Conservation (phyloP, 768 basidiomycete genomes). For the Exsudoporus frostii region DNA sequence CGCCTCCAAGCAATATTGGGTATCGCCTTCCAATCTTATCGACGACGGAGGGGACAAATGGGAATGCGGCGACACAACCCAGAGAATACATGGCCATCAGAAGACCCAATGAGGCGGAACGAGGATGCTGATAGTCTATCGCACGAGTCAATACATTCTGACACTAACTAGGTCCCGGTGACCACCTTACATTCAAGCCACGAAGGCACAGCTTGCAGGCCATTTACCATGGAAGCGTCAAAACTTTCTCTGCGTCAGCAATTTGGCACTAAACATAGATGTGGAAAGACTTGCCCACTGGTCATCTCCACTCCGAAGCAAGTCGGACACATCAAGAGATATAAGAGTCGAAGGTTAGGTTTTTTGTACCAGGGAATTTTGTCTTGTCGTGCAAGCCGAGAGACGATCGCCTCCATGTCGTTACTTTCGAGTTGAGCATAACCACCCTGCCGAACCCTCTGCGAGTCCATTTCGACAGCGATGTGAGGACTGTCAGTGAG, state of each 20-base stretch:
- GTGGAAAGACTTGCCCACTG: slow-evolving; percentile 10
- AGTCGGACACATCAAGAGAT: slow-evolving; percentile 51
- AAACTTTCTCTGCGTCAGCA: slow-evolving; percentile 9
- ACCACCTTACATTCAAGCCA: slow-evolving; percentile 50
- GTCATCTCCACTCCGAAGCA: slow-evolving; percentile 22
- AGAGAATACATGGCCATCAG: slow-evolving; percentile 53
- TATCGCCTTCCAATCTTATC: slow-evolving; percentile 16
- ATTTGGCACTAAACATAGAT: not conserved
- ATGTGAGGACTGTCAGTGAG: not conserved
- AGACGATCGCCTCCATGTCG: slow-evolving; percentile 8
- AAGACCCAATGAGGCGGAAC: slow-evolving; percentile 37
- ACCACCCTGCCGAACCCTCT: not conserved
- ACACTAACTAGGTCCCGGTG: not conserved
- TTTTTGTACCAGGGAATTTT: slow-evolving; percentile 60
- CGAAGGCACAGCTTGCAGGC: slow-evolving; percentile 54
- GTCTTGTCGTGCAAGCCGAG: slow-evolving; percentile 37
- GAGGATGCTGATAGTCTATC: slow-evolving; percentile 52
- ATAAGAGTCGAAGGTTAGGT: slow-evolving; percentile 53
- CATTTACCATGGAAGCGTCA: slow-evolving; percentile 58
- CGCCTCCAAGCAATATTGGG: slow-evolving; percentile 13
- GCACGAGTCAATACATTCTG: not conserved
- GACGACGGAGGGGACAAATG: slow-evolving; percentile 27
- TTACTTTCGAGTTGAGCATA: not conserved
- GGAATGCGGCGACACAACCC: slow-evolving; percentile 54
- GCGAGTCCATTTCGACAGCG: slow-evolving; percentile 4